Conservation (phyloP, 2,329 filamentous ascomycete genomes). For the Epichloe gansuensis region DNA sequence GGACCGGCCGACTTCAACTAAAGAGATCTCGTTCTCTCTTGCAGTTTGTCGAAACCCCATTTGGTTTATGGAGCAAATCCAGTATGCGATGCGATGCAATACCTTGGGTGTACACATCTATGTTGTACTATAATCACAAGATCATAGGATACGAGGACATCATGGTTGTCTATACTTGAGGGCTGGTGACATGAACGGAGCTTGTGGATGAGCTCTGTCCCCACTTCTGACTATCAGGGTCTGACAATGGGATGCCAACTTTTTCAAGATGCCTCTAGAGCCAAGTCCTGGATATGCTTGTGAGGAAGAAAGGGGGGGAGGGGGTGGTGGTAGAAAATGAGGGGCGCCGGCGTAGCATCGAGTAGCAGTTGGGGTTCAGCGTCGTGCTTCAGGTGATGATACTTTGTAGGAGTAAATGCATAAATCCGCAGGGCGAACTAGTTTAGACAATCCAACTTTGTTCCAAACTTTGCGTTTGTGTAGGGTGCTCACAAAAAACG, state of each 20-base stretch:
- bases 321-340: not conserved
- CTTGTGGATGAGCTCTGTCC: not conserved
- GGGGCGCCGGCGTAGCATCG: not conserved
- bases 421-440: not conserved
- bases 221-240: not conserved
- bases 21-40: not conserved
- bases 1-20: constrained; percentile 42
- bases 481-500: too few species aligned
- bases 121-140: constrained; percentile 7
- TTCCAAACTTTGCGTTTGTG: not conserved
- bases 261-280: not conserved
- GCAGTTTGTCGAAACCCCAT: not conserved
- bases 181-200: not conserved
- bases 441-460: not conserved
- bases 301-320: not conserved
- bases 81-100: not conserved
- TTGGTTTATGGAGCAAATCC: not conserved
- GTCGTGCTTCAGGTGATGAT: not conserved
- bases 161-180: not conserved
- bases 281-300: not conserved
- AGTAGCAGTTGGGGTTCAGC: not conserved
- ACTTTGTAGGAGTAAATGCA: not conserved
- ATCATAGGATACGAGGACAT: not conserved
- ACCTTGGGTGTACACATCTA: not conserved
- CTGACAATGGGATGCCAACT: not conserved